Evolutionary conservation across 345 rosid species (phyloP).

Genomic region (Eucalyptus cloeziana): DNA sequence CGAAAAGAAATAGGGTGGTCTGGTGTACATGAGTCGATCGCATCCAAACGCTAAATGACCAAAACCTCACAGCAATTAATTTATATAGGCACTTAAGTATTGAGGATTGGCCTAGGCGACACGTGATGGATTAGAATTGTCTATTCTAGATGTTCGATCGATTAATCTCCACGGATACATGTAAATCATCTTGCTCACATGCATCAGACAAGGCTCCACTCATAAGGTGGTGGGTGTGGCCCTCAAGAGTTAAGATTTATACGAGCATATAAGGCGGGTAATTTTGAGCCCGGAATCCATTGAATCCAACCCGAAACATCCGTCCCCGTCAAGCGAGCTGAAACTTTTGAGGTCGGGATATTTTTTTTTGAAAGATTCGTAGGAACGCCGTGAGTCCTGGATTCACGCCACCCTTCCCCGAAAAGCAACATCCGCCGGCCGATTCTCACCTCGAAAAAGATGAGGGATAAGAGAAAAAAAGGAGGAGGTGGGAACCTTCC

Average conservation of each 20-base stretch:
- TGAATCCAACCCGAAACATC: not conserved
- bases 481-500: not conserved
- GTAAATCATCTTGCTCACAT: accelerated
- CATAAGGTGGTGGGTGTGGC: accelerated
- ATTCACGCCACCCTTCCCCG: not conserved
- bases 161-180: accelerated
- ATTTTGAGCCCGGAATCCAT: not conserved
- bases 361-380: not conserved
- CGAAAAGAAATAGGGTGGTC: not conserved
- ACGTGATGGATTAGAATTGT: not conserved
- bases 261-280: accelerated
- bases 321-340: not conserved
- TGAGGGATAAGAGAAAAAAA: not conserved
- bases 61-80: not conserved
- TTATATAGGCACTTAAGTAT: too few species aligned
- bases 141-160: accelerated
- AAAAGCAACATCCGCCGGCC: not conserved
- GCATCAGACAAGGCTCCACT: accelerated
- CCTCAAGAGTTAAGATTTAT: not conserved
- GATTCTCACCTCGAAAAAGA: not conserved
- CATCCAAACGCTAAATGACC: too few species aligned
- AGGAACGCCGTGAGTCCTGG: not conserved
- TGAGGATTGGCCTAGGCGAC: not conserved
- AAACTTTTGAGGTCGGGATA: not conserved
- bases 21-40: not conserved